phyloP scores from a whole-genome alignment of 176 grass and related monocot species.

The Saccharum spontaneum region DNA sequence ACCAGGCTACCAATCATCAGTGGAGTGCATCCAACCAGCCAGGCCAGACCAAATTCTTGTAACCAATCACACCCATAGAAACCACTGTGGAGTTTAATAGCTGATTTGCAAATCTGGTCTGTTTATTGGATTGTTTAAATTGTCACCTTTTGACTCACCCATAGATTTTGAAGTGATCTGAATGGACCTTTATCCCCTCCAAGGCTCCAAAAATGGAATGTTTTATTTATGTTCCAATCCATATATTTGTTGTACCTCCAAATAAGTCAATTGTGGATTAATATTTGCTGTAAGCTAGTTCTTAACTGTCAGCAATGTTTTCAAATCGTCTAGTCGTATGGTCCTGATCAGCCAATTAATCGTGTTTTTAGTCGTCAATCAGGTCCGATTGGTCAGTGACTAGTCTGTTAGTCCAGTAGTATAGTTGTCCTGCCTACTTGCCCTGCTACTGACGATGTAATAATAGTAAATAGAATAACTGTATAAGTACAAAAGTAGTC shows the following conservation, averaged over 20 bases:
- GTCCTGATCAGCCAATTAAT: neutral
- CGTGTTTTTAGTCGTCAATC: neutral
- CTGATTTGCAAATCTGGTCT: neutral
- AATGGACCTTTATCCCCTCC: neutral
- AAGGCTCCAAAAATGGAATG: neutral
- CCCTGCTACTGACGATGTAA: neutral
- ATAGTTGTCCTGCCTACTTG: neutral
- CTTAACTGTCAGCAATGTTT: slow-evolving; percentile 3
- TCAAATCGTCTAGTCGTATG: neutral
- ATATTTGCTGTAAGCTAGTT: neutral
- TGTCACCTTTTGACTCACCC: neutral
- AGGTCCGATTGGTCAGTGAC: neutral
- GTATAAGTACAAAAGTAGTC: neutral
- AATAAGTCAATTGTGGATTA: neutral
- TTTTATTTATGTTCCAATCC: neutral
- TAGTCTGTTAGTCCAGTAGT: neutral
- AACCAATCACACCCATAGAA: too few species aligned
- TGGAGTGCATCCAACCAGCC: too few species aligned
- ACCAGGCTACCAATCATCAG: too few species aligned
- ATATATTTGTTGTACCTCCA: slow-evolving; percentile 22
- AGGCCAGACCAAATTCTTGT: too few species aligned
- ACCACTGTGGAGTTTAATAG: too few species aligned
- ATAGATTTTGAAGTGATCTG: slow-evolving; percentile 13
- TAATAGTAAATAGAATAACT: neutral
- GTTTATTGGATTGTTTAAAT: neutral